A percentile compares a stretch with the other conserved stretches of the same genome.
phyloP scores from a whole-genome alignment of 495 filamentous ascomycete species.

The Tuber aestivum region DNA sequence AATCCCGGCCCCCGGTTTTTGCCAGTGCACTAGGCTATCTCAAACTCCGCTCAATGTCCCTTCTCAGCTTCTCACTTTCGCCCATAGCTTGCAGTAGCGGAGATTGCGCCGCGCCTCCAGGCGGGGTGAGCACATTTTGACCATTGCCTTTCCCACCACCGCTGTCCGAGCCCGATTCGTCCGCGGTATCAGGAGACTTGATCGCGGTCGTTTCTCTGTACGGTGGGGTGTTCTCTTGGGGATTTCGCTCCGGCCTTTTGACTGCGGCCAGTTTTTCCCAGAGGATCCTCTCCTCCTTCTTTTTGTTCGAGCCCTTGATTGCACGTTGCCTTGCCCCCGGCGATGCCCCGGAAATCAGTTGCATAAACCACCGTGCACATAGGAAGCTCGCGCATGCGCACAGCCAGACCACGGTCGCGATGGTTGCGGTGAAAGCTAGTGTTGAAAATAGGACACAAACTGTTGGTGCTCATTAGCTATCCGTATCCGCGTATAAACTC shows the following conservation, averaged over 20 bases:
- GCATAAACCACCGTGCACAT: constrained; percentile 11
- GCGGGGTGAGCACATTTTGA: neutral
- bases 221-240: neutral
- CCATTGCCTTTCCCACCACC: neutral
- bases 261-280: neutral
- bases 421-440: constrained; percentile 23
- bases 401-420: constrained; percentile 28
- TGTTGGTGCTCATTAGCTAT: constrained; percentile 12
- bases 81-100: neutral
- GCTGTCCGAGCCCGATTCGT: neutral
- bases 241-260: neutral
- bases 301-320: neutral
- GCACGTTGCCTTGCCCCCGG: neutral
- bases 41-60: constrained; percentile 33
- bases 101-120: neutral
- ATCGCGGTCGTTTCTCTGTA: neutral
- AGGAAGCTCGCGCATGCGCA: constrained; percentile 19
- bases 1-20: neutral
- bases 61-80: constrained; percentile 29
- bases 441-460: constrained; percentile 31
- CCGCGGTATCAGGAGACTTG: neutral
- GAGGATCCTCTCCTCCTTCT: neutral
- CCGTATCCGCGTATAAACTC: neutral
- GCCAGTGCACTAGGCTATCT: constrained; percentile 2
- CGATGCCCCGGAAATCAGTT: neutral